These are phyloP conservation scores for Rhizopogon salebrosus DNA, from an alignment of 768 basidiomycete genomes.

Conservation along the genomic window DNA sequence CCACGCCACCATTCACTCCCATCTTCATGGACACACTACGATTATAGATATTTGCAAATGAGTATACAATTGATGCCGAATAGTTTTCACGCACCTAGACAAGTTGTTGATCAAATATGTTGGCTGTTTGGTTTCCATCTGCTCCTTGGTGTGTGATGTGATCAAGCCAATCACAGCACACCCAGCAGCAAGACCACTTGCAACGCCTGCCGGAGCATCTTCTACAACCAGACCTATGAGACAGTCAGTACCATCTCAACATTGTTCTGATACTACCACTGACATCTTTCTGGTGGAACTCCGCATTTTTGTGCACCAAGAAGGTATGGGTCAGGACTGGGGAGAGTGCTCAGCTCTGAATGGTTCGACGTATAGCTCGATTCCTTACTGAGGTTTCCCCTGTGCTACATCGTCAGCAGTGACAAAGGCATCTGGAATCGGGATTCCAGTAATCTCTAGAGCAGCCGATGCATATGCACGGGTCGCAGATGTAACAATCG, in stretches of 20 bases:
- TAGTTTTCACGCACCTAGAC: slow-evolving; percentile 43
- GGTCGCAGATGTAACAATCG: slow-evolving; percentile 87
- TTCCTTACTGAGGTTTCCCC: slow-evolving; percentile 72
- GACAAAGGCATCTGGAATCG: slow-evolving; percentile 69
- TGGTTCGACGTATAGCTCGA: not conserved
- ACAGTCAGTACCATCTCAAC: slow-evolving; percentile 13
- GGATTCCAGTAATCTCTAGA: slow-evolving; percentile 58
- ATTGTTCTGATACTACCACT: slow-evolving; percentile 14
- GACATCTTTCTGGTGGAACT: slow-evolving; percentile 59
- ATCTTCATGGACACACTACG: slow-evolving; percentile 25
- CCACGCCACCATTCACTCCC: slow-evolving; percentile 36
- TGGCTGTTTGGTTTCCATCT: slow-evolving; percentile 58
- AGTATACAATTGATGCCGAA: not conserved
- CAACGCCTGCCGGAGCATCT: slow-evolving; percentile 85
- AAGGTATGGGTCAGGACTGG: slow-evolving; percentile 85
- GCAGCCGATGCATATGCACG: slow-evolving; percentile 69
- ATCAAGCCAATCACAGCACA: slow-evolving; percentile 79
- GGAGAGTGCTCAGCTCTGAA: not conserved
- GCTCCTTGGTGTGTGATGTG: slow-evolving; percentile 71
- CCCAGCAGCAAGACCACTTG: slow-evolving; percentile 76
- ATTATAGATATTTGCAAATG: not conserved
- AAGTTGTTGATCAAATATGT: slow-evolving; percentile 72
- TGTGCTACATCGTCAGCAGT: slow-evolving; percentile 76
- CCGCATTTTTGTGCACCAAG: slow-evolving; percentile 72
- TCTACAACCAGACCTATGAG: slow-evolving; percentile 76